A percentile compares a stretch with the other conserved stretches of the same genome.
Evolutionary conservation across 2,329 filamentous ascomycete species (phyloP).

Genomic region (Exophiala mesophila): DNA sequence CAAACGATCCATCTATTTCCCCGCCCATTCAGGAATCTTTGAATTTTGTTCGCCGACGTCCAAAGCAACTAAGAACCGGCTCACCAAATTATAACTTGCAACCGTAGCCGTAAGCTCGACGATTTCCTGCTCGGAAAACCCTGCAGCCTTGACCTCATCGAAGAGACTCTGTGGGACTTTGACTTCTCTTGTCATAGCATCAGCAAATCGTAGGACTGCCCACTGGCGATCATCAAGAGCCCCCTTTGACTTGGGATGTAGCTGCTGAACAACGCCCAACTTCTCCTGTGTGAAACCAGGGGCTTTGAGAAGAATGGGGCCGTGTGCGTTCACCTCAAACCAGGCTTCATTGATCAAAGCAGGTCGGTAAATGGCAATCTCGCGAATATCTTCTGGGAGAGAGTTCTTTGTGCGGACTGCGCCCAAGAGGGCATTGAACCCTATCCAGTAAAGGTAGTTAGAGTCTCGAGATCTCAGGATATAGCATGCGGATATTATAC

Average conservation of each 20-base stretch:
- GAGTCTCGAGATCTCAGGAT: too few species aligned
- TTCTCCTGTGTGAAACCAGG: slow-evolving; percentile 53
- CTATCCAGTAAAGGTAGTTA: too few species aligned
- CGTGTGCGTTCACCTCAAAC: slow-evolving; percentile 82
- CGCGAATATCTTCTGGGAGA: slow-evolving; percentile 53
- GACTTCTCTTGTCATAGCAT: slow-evolving; percentile 77
- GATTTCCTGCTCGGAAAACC: slow-evolving; percentile 66
- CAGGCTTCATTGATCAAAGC: slow-evolving; percentile 74
- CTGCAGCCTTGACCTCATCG: slow-evolving; percentile 49
- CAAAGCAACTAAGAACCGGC: slow-evolving; percentile 75
- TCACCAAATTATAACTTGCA: slow-evolving; percentile 85
- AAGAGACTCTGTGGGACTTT: slow-evolving; percentile 66
- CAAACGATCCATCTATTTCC: too few species aligned
- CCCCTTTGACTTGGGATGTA: slow-evolving; percentile 32
- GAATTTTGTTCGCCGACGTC: slow-evolving; percentile 54
- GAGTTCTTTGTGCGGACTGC: slow-evolving; percentile 51
- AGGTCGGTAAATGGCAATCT: slow-evolving; percentile 75
- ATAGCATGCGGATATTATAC: too few species aligned
- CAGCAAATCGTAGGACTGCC: slow-evolving; percentile 67
- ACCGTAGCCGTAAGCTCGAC: slow-evolving; percentile 82
- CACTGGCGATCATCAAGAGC: slow-evolving; percentile 47
- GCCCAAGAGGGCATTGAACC: slow-evolving; percentile 55
- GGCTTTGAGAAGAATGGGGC: slow-evolving; percentile 60
- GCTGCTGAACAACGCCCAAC: slow-evolving; percentile 43
- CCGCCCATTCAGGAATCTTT: slow-evolving; percentile 23